Conservation (phyloP, 108 stramenopile species). For the Chaetoceros muelleri region DNA sequence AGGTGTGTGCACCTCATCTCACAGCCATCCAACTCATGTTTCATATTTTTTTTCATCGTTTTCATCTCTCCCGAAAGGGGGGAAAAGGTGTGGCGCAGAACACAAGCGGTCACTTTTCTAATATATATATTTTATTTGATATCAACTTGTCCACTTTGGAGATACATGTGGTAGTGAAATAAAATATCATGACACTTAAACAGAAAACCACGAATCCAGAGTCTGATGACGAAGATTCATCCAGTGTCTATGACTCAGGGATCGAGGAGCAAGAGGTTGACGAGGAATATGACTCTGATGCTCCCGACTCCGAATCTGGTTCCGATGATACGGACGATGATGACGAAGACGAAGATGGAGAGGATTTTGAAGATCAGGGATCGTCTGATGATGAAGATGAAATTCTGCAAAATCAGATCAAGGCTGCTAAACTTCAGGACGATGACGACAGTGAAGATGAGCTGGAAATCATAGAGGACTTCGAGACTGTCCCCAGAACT, state of each 20-base stretch:
- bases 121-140: no score
- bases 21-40: no score
- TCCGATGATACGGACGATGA: slow-evolving; percentile 27
- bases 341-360: slow-evolving; percentile 23
- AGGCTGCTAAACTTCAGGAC: slow-evolving; percentile 13
- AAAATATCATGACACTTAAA: no score
- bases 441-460: slow-evolving; percentile 49
- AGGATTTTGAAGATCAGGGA: slow-evolving; percentile 82
- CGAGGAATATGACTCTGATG: slow-evolving; percentile 25
- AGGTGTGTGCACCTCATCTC: no score
- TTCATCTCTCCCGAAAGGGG: no score
- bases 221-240: not conserved
- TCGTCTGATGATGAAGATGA: slow-evolving; percentile 80
- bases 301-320: slow-evolving; percentile 11
- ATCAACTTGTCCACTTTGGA: no score
- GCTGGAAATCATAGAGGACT: slow-evolving; percentile 54
- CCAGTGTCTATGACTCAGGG: not conserved
- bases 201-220: not conserved
- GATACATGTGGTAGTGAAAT: no score
- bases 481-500: slow-evolving; percentile 35
- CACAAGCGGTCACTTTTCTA: no score
- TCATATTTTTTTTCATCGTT: no score
- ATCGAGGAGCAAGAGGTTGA: slow-evolving; percentile 22
- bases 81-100: no score
- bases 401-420: slow-evolving; percentile 32